phyloP scores from a whole-genome alignment of 1,139 yeast genomes.

The Yarrowia galli region DNA sequence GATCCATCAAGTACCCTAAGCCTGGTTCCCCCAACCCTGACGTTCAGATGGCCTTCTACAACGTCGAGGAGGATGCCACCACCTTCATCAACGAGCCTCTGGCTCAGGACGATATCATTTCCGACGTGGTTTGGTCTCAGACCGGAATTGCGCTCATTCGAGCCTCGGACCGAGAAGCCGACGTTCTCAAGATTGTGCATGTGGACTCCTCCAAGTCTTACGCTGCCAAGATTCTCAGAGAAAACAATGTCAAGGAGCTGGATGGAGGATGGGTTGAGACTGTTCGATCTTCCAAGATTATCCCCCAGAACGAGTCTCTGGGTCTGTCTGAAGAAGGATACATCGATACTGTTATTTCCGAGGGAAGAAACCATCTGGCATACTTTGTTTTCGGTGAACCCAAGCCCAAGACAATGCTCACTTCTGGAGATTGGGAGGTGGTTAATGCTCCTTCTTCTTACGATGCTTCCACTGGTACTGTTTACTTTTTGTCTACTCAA shows the following conservation, averaged over 20 bases:
- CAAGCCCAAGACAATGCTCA: slow-evolving; percentile 59
- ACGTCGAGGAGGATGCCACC: slow-evolving; percentile 48
- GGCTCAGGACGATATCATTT: slow-evolving; percentile 61
- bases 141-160: slow-evolving; percentile 63
- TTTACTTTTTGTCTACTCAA: slow-evolving; percentile 72
- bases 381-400: slow-evolving; percentile 60
- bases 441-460: slow-evolving; percentile 64
- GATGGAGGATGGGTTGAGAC: slow-evolving; percentile 81
- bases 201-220: slow-evolving; percentile 53
- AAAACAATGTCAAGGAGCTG: slow-evolving; percentile 47
- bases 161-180: slow-evolving; percentile 75
- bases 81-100: slow-evolving; percentile 48
- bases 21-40: slow-evolving; percentile 82
- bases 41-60: slow-evolving; percentile 59
- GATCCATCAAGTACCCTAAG: slow-evolving; percentile 79
- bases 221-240: slow-evolving; percentile 52
- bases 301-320: slow-evolving; percentile 63
- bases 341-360: slow-evolving; percentile 72
- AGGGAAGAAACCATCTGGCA: slow-evolving; percentile 73
- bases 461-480: slow-evolving; percentile 58
- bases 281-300: slow-evolving; percentile 69
- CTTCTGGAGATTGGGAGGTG: slow-evolving; percentile 75
- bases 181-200: slow-evolving; percentile 62
- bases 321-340: slow-evolving; percentile 62
- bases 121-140: slow-evolving; percentile 77